Percentiles rank a stretch among this genome's conserved stretches.
Conservation (phyloP, 176 grass and related monocot genomes). For the Microstegium vimineum region DNA sequence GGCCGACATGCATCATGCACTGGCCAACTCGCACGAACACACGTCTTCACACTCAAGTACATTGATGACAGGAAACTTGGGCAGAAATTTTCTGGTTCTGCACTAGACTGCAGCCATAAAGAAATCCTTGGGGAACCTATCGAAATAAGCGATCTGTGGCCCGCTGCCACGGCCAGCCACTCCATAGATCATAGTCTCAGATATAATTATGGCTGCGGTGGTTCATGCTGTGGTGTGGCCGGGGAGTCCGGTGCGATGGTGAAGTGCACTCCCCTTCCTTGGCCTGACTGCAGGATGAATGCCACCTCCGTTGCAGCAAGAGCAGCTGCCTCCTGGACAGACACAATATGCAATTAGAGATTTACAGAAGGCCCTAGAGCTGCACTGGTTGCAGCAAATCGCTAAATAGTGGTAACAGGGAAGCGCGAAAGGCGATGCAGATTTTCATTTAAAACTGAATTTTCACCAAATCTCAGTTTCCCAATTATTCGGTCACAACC, state of each 20-base stretch:
- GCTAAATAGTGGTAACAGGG: background rate
- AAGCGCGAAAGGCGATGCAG: background rate
- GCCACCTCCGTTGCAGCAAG: constrained; percentile 85
- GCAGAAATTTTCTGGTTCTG: constrained; percentile 33
- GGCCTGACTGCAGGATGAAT: constrained; percentile 88
- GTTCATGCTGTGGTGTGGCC: constrained; percentile 76
- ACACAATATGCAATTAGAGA: background rate
- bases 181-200: background rate
- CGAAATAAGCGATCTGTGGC: constrained; percentile 18
- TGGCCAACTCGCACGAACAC: constrained; percentile 19
- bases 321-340: constrained; percentile 58
- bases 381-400: background rate
- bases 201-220: constrained; percentile 47
- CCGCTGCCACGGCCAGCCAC: background rate
- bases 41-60: constrained; percentile 36
- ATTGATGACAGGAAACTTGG: constrained; percentile 15
- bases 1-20: constrained; percentile 14
- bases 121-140: background rate
- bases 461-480: background rate
- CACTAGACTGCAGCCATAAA: constrained; percentile 22
- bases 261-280: constrained; percentile 77
- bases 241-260: constrained; percentile 87
- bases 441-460: background rate
- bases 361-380: background rate
- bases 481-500: background rate